phyloP scores from a whole-genome alignment of 1,284 basidiomycete genomes.

The Pseudomicrostroma phylloplanum region DNA sequence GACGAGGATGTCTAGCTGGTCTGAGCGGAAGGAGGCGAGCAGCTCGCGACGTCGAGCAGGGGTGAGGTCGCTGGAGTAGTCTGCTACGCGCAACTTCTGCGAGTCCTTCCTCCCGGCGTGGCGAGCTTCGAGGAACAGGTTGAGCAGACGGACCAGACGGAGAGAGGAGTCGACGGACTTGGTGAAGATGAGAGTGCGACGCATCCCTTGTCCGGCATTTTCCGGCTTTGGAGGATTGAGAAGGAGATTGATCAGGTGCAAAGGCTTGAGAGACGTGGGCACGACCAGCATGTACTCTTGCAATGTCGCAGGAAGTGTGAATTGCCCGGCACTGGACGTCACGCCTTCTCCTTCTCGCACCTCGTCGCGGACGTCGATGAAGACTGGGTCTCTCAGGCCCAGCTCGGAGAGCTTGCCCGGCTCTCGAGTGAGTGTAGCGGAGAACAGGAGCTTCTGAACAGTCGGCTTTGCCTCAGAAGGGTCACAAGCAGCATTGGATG shows the following conservation, averaged over 20 bases:
- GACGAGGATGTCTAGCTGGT: slow-evolving; percentile 76
- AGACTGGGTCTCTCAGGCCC: slow-evolving; percentile 72
- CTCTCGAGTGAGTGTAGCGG: slow-evolving; percentile 89
- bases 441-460: slow-evolving; percentile 93
- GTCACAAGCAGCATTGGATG: background rate
- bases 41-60: slow-evolving; percentile 68
- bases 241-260: slow-evolving; percentile 80
- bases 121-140: slow-evolving; percentile 63
- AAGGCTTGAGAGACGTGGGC: slow-evolving; percentile 73
- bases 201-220: slow-evolving; percentile 50
- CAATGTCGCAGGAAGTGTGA: slow-evolving; percentile 38
- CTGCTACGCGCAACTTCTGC: slow-evolving; percentile 52
- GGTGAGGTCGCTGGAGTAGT: slow-evolving; percentile 80
- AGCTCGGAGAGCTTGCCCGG: slow-evolving; percentile 83
- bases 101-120: slow-evolving; percentile 53
- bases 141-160: slow-evolving; percentile 73
- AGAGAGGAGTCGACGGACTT: slow-evolving; percentile 87
- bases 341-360: slow-evolving; percentile 54
- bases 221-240: background rate
- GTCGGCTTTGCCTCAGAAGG: slow-evolving; percentile 11
- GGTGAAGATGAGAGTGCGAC: slow-evolving; percentile 81
- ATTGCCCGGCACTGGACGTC: slow-evolving; percentile 55
- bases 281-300: slow-evolving; percentile 69
- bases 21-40: slow-evolving; percentile 71
- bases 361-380: slow-evolving; percentile 70